These are phyloP conservation scores for Helianthus annuus DNA, from an alignment of 129 eudicot genomes.

Conservation along the genomic window HanXRQr2.0-SUNRISE NC_035445.2:147290245-147290744, in stretches of 20 bases:
- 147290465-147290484: no score
- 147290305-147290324: no score
- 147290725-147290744: constrained; percentile 44
- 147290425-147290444: no score
- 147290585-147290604: constrained; percentile 76
- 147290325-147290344: no score
- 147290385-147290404: no score
- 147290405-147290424: no score
- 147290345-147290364: no score
- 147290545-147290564: constrained; percentile 77
- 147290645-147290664: constrained; percentile 87
- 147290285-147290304: no score
- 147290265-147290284: no score
- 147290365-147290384: no score
- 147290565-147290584: constrained; percentile 92
- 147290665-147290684: constrained; percentile 78
- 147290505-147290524: not conserved
- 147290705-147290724: constrained; percentile 58
- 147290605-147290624: constrained; percentile 58
- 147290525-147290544: constrained; percentile 12
- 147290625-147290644: constrained; percentile 61
- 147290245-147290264: no score
- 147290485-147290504: not conserved
- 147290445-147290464: no score
- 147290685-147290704: constrained; percentile 86